Evolutionary conservation across 148 eudicot genomes (phyloP).

Genomic region (Camellia granthamiana): DNA sequence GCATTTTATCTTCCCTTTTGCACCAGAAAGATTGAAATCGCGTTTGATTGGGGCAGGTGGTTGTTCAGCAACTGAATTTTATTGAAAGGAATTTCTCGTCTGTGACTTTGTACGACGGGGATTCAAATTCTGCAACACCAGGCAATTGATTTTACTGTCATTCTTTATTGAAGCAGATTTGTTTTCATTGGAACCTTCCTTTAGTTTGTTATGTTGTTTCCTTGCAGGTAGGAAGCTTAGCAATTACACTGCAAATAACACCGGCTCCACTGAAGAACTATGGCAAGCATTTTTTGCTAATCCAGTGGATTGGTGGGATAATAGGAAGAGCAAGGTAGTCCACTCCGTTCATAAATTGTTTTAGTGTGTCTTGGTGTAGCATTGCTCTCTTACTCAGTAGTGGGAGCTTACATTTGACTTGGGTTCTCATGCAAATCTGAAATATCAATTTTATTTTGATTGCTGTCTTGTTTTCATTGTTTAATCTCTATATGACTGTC

Average conservation of each 20-base stretch:
- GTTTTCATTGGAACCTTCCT: not conserved
- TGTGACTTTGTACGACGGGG: slow-evolving; percentile 51
- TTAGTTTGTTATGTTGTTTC: not conserved
- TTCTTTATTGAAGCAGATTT: not conserved
- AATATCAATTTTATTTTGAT: not conserved
- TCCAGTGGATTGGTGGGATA: slow-evolving; percentile 99
- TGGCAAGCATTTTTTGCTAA: slow-evolving; percentile 98
- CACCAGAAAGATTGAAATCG: not conserved
- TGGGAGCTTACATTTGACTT: not conserved
- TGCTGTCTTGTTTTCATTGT: not conserved
- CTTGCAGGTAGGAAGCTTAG: slow-evolving; percentile 43
- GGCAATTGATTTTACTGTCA: slow-evolving; percentile 28
- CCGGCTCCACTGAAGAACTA: slow-evolving; percentile 63
- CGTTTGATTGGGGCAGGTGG: slow-evolving; percentile 48
- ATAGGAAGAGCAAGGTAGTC: slow-evolving; percentile 81
- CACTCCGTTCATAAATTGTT: not conserved
- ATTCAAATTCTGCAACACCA: slow-evolving; percentile 42
- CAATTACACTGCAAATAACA: slow-evolving; percentile 36
- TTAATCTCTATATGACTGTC: not conserved
- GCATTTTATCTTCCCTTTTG: not conserved
- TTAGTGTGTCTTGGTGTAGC: not conserved
- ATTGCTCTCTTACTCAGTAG: not conserved
- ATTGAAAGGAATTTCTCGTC: slow-evolving; percentile 57
- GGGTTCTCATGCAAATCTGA: not conserved
- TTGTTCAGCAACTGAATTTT: slow-evolving; percentile 81